Percentiles rank a stretch among this genome's conserved stretches.
These are phyloP conservation scores for Cerioporus squamosus DNA, from an alignment of 1,284 basidiomycete genomes.

Conservation along the genomic window DNA sequence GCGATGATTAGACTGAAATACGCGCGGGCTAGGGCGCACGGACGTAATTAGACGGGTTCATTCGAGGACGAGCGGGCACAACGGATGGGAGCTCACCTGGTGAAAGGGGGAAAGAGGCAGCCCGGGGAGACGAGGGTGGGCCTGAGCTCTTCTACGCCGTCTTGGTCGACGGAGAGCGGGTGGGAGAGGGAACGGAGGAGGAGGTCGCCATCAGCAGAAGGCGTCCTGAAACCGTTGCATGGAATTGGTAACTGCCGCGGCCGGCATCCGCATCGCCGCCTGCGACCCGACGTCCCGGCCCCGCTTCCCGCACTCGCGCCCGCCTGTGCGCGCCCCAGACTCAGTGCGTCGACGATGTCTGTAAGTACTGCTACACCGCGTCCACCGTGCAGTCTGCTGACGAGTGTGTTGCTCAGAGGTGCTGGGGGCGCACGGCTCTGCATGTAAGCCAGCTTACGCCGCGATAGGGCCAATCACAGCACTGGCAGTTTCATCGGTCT, in stretches of 20 bases:
- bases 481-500: no score
- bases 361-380: no score
- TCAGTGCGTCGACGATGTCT: no score
- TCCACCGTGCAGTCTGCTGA: no score
- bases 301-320: neutral
- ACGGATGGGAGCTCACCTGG: constrained; percentile 9
- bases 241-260: constrained; percentile 15
- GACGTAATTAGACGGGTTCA: constrained; percentile 8
- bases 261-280: constrained; percentile 8
- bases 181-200: constrained; percentile 6
- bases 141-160: constrained; percentile 20
- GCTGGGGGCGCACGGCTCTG: no score
- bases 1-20: constrained; percentile 22
- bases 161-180: constrained; percentile 23
- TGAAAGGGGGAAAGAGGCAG: constrained; percentile 9
- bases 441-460: no score
- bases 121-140: constrained; percentile 15
- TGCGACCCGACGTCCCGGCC: neutral
- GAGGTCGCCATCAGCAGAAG: neutral
- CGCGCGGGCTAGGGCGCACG: constrained; percentile 14
- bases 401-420: no score
- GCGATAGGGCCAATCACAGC: no score
- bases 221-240: neutral
- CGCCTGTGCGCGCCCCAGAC: no score
- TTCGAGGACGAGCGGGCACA: neutral